A percentile compares a stretch with the other conserved stretches of the same genome.
Evolutionary conservation across 208 protist species (phyloP).

Genomic region (Balamuthia mandrillaris): DNA sequence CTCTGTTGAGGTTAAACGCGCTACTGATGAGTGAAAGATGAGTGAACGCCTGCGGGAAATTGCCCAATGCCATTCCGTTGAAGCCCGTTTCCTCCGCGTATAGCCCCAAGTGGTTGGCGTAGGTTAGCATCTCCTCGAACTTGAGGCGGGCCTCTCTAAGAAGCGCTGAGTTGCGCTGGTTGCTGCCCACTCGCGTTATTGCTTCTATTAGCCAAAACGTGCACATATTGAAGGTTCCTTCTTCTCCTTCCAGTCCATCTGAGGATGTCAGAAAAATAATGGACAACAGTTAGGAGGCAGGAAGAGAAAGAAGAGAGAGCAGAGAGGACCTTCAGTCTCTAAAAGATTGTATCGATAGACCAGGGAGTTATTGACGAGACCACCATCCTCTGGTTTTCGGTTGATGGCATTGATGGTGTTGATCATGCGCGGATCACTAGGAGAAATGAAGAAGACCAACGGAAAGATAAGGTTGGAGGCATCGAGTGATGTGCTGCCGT

Average conservation of each 20-base stretch:
- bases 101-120: constrained; percentile 64
- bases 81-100: constrained; percentile 47
- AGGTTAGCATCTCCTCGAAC: constrained; percentile 70
- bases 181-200: constrained; percentile 36
- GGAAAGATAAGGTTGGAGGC: constrained; percentile 50
- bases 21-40: constrained; percentile 57
- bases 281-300: too few relatives aligned
- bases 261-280: neutral
- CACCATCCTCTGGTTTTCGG: constrained; percentile 28
- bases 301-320: too few relatives aligned
- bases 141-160: constrained; percentile 55
- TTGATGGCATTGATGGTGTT: constrained; percentile 51
- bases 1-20: constrained; percentile 64
- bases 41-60: constrained; percentile 70
- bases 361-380: constrained; percentile 44
- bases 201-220: constrained; percentile 66
- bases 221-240: constrained; percentile 70
- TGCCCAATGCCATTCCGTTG: constrained; percentile 42
- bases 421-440: constrained; percentile 50
- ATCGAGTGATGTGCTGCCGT: constrained; percentile 43
- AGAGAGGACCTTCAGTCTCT: too few relatives aligned
- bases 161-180: constrained; percentile 5
- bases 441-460: constrained; percentile 61
- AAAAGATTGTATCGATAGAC: constrained; percentile 57
- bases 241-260: constrained; percentile 48